Base-by-base conservation (phyloP, 441 rosid species). In the Euphorbia schlechtendalii region DNA sequence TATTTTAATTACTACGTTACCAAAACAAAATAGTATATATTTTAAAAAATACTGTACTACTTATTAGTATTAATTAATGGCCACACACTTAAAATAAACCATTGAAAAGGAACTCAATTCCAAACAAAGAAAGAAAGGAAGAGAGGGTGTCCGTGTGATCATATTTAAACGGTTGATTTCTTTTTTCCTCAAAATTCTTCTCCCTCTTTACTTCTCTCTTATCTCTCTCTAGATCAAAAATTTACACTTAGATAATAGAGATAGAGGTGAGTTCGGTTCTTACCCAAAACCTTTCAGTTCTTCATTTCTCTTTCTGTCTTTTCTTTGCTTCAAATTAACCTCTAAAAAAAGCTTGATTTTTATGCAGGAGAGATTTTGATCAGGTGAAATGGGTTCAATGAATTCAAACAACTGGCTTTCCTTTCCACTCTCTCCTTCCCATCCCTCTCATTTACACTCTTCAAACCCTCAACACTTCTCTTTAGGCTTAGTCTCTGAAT, bases 321-420 rank as follows among this genome's bases (percentile, higher is more conserved):
- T 32, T 12, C 61, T 17, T 14, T 30, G 21, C 27, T 67, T 43
- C 17, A 13, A 43, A 43, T 28, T n/a, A 20, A 52, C 46, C 64
- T 55, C 12, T 30, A 5, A 5, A 54, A 5, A 5, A 54, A 27
- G 58, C 43, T 58, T 46, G n/a, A 61, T 25, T 70, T 60, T 24
- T 56, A 52, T 66, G 74, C 69, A 76, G 80, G 66, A 59, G 68
- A 49, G 25, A 30, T 38, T 61, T 49, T 54, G 24, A 45, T 24
- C 40, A 36, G 21, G 22, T 7, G 32, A 5, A 24, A 56, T 41
- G 62, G 76, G 79, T 18, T 84, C 88, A 41, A 89, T 87, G 96
- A 90, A 90, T 81, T 79, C 99, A 62, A 93, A 94, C 85, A 94
- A 94, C 83, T 90, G 99, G 99, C 96, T 94, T 22, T 86, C 96